Evolutionary conservation across 805 yeast species (phyloP).

Genomic region (Metschnikowia baotianmanensis): DNA sequence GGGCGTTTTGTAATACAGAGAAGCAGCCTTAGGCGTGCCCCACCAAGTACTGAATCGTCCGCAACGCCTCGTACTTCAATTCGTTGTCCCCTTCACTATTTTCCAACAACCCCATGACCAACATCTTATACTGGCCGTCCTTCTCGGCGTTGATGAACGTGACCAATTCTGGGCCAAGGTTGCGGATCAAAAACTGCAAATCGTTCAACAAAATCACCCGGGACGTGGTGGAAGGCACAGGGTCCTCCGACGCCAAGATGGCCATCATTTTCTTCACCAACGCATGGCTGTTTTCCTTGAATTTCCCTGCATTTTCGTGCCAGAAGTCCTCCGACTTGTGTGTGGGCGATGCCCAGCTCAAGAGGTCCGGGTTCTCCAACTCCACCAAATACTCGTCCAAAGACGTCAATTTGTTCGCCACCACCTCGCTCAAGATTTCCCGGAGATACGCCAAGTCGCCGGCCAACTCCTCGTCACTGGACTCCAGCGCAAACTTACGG

Average conservation of each 20-base stretch:
- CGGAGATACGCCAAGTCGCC: slow-evolving; percentile 62
- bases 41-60: slow-evolving; percentile 91
- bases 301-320: slow-evolving; percentile 74
- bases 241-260: slow-evolving; percentile 40
- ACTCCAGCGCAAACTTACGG: slow-evolving; percentile 75
- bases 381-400: slow-evolving; percentile 91
- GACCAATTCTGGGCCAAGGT: slow-evolving; percentile 39
- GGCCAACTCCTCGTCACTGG: slow-evolving; percentile 79
- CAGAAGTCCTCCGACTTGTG: slow-evolving; percentile 88
- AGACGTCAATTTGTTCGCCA: slow-evolving; percentile 70
- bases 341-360: slow-evolving; percentile 81
- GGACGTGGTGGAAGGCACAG: slow-evolving; percentile 18
- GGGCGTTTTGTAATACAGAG: no score
- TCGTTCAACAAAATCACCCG: slow-evolving; percentile 43
- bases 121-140: slow-evolving; percentile 62
- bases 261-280: slow-evolving; percentile 60
- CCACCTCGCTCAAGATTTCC: slow-evolving; percentile 66
- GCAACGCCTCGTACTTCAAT: slow-evolving; percentile 91
- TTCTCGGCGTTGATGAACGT: slow-evolving; percentile 37
- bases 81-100: slow-evolving; percentile 71
- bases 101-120: slow-evolving; percentile 79
- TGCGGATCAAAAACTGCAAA: slow-evolving; percentile 40
- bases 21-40: slow-evolving; percentile 50
- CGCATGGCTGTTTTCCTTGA: slow-evolving; percentile 77
- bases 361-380: slow-evolving; percentile 70